Conservation (phyloP, 768 basidiomycete genomes). For the Kwoniella sp. region DNA sequence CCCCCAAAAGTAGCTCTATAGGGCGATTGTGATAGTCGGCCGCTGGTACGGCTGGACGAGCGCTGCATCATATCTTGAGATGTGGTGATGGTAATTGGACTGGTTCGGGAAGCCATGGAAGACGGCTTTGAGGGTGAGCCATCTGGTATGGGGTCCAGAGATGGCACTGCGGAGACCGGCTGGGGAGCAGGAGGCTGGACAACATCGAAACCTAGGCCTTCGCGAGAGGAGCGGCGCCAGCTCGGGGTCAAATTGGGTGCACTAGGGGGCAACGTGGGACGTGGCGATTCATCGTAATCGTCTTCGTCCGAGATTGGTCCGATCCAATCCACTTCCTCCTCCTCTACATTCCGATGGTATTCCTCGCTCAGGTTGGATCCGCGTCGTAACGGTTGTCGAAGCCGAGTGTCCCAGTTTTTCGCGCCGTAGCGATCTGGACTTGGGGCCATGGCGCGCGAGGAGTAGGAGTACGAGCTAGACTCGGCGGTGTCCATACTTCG, state of each 20-base stretch:
- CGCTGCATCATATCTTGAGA: no score
- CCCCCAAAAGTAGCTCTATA: neutral
- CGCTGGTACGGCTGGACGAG: constrained; percentile 14
- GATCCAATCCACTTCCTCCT: constrained; percentile 44
- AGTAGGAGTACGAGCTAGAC: constrained; percentile 21
- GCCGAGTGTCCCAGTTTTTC: constrained; percentile 18
- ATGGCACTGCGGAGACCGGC: constrained; percentile 14
- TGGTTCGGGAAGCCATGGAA: neutral
- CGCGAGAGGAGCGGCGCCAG: constrained; percentile 5
- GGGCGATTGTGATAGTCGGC: constrained; percentile 11
- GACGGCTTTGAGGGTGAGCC: constrained; percentile 21
- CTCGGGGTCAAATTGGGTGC: constrained; percentile 9
- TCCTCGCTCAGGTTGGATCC: constrained; percentile 26
- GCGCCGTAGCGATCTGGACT: constrained; percentile 10
- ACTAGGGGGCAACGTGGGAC: constrained; percentile 1
- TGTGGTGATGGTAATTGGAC: no score
- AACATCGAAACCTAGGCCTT: constrained; percentile 6
- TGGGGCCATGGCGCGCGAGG: constrained; percentile 1
- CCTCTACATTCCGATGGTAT: constrained; percentile 6
- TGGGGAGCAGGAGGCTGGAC: constrained; percentile 1
- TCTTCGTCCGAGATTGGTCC: constrained; percentile 41
- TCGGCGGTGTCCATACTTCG: constrained; percentile 22
- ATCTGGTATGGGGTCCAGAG: constrained; percentile 33
- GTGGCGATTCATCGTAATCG: constrained; percentile 26
- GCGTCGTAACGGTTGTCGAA: constrained; percentile 9